A percentile compares a stretch with the other conserved stretches of the same genome.
Conservation (phyloP, 2,329 filamentous ascomycete species). For the Colletotrichum plurivorum region DNA sequence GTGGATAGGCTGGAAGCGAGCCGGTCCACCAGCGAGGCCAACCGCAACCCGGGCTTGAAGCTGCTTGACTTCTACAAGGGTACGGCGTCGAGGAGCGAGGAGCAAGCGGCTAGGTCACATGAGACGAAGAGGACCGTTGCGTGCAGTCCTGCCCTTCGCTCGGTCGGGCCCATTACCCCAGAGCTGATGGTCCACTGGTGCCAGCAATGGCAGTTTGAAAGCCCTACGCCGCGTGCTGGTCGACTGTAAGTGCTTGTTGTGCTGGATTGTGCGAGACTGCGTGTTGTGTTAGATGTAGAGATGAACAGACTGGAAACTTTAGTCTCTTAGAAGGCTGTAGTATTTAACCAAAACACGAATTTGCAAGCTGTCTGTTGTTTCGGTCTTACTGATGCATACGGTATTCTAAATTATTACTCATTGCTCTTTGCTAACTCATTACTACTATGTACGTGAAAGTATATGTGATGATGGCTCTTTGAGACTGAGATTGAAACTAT, state of each 20-base stretch:
- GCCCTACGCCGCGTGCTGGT: slow-evolving; percentile 2
- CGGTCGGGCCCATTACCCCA: slow-evolving; percentile 55
- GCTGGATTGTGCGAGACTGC: no score
- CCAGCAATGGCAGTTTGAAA: slow-evolving; percentile 56
- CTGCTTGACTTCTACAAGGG: slow-evolving; percentile 64
- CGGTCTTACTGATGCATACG: no score
- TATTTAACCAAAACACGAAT: no score
- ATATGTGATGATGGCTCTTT: no score
- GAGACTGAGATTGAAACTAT: no score
- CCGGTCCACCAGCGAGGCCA: slow-evolving; percentile 47
- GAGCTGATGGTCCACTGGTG: slow-evolving; percentile 66
- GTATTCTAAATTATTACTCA: no score
- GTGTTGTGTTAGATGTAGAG: no score
- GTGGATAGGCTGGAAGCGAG: slow-evolving; percentile 59
- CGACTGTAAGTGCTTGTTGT: slow-evolving; percentile 12
- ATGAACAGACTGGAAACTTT: no score
- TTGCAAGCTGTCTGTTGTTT: no score
- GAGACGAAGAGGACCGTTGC: slow-evolving; percentile 56
- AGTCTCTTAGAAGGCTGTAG: no score
- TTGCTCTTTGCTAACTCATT: no score
- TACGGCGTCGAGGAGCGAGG: slow-evolving; percentile 37
- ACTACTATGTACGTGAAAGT: no score
- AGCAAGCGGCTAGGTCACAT: slow-evolving; percentile 48
- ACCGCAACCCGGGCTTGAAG: slow-evolving; percentile 64
- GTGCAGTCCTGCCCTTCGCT: slow-evolving; percentile 58